These are phyloP conservation scores for Onygena corvina DNA, from an alignment of 2,329 filamentous ascomycete species.

Conservation along the genomic window DNA sequence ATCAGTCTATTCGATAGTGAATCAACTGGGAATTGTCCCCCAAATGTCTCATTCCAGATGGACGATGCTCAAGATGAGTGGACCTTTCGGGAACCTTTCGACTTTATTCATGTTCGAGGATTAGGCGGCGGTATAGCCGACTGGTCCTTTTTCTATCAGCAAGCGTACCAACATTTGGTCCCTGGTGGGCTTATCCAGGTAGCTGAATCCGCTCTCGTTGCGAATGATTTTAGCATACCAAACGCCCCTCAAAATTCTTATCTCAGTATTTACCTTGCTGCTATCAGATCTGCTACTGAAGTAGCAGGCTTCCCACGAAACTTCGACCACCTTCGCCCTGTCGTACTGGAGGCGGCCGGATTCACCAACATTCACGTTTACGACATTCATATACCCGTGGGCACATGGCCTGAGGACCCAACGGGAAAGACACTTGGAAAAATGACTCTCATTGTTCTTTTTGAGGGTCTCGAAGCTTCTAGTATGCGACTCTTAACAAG, in stretches of 20 bases:
- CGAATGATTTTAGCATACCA: constrained; percentile 19
- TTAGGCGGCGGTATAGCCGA: constrained; percentile 38
- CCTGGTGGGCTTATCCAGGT: constrained; percentile 40
- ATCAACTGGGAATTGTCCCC: constrained; percentile 24
- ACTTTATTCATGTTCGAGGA: constrained; percentile 39
- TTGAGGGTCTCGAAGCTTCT: constrained; percentile 32
- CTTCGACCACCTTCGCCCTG: constrained; percentile 32
- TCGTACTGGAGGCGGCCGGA: constrained; percentile 32
- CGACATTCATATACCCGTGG: constrained; percentile 29
- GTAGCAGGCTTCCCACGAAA: constrained; percentile 32
- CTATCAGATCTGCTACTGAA: constrained; percentile 30
- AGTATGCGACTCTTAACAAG: constrained; percentile 29
- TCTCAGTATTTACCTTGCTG: constrained; percentile 24
- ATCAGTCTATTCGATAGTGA: constrained; percentile 35
- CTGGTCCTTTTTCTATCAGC: constrained; percentile 37
- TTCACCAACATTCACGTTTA: constrained; percentile 34
- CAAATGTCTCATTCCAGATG: constrained; percentile 39
- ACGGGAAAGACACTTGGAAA: constrained; percentile 30
- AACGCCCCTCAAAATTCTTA: constrained; percentile 22
- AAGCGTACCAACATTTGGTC: constrained; percentile 35
- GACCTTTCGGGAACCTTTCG: constrained; percentile 39
- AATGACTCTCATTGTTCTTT: constrained; percentile 30
- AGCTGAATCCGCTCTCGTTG: constrained; percentile 29
- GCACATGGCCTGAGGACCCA: constrained; percentile 27
- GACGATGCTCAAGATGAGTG: constrained; percentile 38